Conservation (phyloP, 139 green algal genomes). For the Zygnema circumcarinatum region DNA sequence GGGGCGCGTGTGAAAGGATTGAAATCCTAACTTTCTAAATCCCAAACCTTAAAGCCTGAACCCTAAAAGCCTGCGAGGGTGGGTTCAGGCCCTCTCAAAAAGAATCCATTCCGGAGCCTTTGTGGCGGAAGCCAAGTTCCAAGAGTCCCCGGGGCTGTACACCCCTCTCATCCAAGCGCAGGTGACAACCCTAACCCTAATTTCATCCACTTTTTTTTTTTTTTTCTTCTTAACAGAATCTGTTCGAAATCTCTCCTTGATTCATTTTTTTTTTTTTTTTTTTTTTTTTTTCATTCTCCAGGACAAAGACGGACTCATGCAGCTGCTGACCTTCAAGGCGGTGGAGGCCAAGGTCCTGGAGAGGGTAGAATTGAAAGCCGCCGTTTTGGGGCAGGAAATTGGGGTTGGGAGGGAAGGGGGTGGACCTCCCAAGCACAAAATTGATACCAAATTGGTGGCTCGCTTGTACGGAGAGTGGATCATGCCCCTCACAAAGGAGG, state of each 20-base stretch:
- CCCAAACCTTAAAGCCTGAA: too few relatives aligned
- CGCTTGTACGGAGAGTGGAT: constrained; percentile 88
- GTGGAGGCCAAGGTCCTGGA: constrained; percentile 86
- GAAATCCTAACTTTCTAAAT: too few relatives aligned
- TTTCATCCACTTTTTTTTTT: not conserved
- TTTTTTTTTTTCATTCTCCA: not conserved
- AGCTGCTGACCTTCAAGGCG: constrained; percentile 82
- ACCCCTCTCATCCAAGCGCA: constrained; percentile 66
- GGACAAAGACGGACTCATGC: constrained; percentile 88
- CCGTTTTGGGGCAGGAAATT: constrained; percentile 89
- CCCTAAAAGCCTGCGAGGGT: not conserved
- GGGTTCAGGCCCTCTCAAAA: constrained; percentile 88
- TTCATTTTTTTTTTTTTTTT: not conserved
- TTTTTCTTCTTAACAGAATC: not conserved
- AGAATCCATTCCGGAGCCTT: constrained; percentile 99
- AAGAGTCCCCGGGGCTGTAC: constrained; percentile 81
- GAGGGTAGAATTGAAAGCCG: constrained; percentile 86
- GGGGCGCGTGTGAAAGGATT: too few relatives aligned
- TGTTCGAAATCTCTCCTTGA: constrained; percentile 2
- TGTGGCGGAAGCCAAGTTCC: constrained; percentile 99
- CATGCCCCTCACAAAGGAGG: constrained; percentile 98
- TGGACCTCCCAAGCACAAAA: constrained; percentile 1
- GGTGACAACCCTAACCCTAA: not conserved
- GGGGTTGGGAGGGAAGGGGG: not conserved
- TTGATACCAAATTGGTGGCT: constrained; percentile 68